Evolutionary conservation across 495 filamentous ascomycete genomes (phyloP).

Genomic region (Xylaria intraflava): DNA sequence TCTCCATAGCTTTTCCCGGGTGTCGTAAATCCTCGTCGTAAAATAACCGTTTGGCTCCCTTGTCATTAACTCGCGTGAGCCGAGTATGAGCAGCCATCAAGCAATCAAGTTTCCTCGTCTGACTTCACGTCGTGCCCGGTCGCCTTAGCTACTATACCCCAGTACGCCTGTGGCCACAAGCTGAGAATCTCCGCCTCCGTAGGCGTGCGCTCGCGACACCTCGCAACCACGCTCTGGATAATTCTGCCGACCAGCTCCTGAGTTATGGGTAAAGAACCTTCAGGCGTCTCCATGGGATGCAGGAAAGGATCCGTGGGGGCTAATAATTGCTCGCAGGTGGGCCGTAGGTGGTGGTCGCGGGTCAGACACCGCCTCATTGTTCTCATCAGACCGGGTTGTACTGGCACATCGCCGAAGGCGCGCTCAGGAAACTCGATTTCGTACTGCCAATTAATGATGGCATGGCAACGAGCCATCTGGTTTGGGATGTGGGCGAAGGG

Average conservation of each 20-base stretch:
- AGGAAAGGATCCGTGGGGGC: slow-evolving; percentile 68
- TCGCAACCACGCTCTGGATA: slow-evolving; percentile 66
- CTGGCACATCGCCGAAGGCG: slow-evolving; percentile 64
- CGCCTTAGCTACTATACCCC: slow-evolving; percentile 47
- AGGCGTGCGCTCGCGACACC: slow-evolving; percentile 63
- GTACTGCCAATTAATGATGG: slow-evolving; percentile 84
- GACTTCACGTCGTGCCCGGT: slow-evolving; percentile 17
- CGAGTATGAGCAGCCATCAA: not conserved
- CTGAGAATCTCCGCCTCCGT: slow-evolving; percentile 61
- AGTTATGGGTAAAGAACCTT: slow-evolving; percentile 63
- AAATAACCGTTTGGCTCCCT: not conserved
- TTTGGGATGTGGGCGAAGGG: slow-evolving; percentile 89
- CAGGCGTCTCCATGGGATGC: slow-evolving; percentile 57
- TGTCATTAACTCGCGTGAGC: not conserved
- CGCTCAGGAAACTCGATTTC: slow-evolving; percentile 71
- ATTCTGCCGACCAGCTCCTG: slow-evolving; percentile 72
- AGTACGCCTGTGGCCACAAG: slow-evolving; percentile 57
- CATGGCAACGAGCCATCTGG: slow-evolving; percentile 64
- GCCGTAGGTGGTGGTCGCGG: slow-evolving; percentile 68
- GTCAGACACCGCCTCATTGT: slow-evolving; percentile 76
- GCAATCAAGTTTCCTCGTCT: not conserved
- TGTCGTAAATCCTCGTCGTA: slow-evolving; percentile 2
- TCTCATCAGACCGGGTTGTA: slow-evolving; percentile 62
- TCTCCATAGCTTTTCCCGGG: not conserved
- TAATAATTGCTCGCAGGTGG: slow-evolving; percentile 72